Evolutionary conservation across 805 yeast species (phyloP).

Genomic region (Sungouiozyma ichnusensis): DNA sequence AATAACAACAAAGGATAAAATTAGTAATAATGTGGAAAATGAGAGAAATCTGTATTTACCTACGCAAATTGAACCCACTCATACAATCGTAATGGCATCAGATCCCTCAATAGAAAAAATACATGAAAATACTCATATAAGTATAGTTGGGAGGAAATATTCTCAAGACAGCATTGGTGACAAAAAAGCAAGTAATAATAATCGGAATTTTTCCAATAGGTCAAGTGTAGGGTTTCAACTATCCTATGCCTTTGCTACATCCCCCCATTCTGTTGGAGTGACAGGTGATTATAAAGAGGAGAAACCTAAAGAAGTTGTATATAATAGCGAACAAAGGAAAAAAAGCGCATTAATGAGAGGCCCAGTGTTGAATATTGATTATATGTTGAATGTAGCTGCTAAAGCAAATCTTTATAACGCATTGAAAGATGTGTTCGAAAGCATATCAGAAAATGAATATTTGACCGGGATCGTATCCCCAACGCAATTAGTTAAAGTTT

Average conservation of each 20-base stretch:
- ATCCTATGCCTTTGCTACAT: not conserved
- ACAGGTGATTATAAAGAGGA: not conserved
- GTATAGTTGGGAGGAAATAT: slow-evolving; percentile 21
- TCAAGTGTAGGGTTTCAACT: not conserved
- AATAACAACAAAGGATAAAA: slow-evolving; percentile 1
- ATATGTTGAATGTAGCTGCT: slow-evolving; percentile 33
- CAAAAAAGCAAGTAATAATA: not conserved
- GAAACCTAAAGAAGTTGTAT: not conserved
- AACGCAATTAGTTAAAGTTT: slow-evolving; percentile 53
- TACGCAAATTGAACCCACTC: slow-evolving; percentile 11
- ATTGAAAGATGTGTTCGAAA: slow-evolving; percentile 75
- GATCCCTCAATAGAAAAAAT: slow-evolving; percentile 21
- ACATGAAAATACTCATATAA: slow-evolving; percentile 20
- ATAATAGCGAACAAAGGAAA: slow-evolving; percentile 59
- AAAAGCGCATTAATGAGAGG: slow-evolving; percentile 69
- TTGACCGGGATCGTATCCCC: slow-evolving; percentile 83
- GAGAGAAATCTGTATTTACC: slow-evolving; percentile 6
- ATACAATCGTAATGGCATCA: slow-evolving; percentile 18
- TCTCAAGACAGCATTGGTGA: too few relatives aligned
- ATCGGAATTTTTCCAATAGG: not conserved
- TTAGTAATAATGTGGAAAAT: slow-evolving; percentile 5
- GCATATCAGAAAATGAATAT: slow-evolving; percentile 61
- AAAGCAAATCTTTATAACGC: slow-evolving; percentile 46
- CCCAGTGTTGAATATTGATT: slow-evolving; percentile 76
- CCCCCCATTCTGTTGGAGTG: not conserved